Evolutionary conservation across 1,284 basidiomycete genomes (phyloP), one percentile per base, ranked within the genome.

Genomic region (Phylloporus sp.): DNA sequence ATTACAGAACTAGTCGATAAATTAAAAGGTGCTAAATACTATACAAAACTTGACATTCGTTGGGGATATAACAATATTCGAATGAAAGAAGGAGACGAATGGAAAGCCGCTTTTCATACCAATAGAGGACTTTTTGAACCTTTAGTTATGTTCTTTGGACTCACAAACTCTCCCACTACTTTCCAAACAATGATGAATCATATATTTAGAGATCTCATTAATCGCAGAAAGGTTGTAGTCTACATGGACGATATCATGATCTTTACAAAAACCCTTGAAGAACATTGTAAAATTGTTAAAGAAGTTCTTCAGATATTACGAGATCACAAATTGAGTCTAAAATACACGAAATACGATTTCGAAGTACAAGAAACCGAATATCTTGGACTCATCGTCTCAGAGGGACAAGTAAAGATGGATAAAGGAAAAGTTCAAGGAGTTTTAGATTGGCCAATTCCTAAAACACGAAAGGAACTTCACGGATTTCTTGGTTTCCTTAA

Each of bases 111-210:
- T 0, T 71, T 71, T 29, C 7, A 5, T 0, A 69, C 67, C 1
- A 65, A 69, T 19, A 29, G 6, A 5, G 59, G 69, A 0, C 62
- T 80, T 32, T 32, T 32, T 7, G 7, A 32, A 32, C 32, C 32
- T 32, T 32, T 32, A 32, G 32, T 32, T 7, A 1, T 82, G 80
- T 80, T 78, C 7, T 49, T 49, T 6, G n/a, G 47, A 11, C 25
- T 49, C 14, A 49, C n/a, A 1, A 49, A 49, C n/a, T 49, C 80
- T 0, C 79, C 76, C 0, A 64, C 75, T 0, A 81, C 75, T 1
- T 79, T 81, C 56, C 80, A 82, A 55, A 68, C 60, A 1, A 20
- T 67, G 0, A 70, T 70, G 68, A 67, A 70, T 20, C 29, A 70
- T 2, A 45, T 65, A 19, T 3, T 71, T 67, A 29, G 77, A 77